Evolutionary conservation across 1,139 yeast genomes (phyloP), one percentile per base, ranked within the genome.

Genomic region (Citeromyces siamensis): DNA sequence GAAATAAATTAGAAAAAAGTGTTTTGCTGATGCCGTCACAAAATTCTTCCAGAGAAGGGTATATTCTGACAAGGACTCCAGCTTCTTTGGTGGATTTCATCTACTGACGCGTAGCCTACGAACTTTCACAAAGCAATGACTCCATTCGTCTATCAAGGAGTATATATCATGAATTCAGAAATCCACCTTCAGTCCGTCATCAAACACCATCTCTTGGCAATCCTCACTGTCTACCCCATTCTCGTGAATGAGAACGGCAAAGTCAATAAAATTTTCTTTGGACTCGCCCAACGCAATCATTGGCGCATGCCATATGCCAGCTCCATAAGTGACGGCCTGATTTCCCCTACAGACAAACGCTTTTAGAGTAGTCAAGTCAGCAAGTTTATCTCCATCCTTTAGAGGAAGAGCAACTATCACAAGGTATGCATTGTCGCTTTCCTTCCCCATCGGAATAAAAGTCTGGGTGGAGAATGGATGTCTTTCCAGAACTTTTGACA

Each of bases 391-490:
- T 1, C 60, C 60, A 22, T 51, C 45, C 4, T 47, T 45, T 39
- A 68, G 72, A 4, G 69, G 65, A 33, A 67, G 65, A 1, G 95
- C 94, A 31, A 84, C 94, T 37, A 86, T 84, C 7, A 88, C 95
- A 45, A 88, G 55, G 48, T 75, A 88, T 0, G 85, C 78, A 32
- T 65, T 62, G 2, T 55, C 45, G 23, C 62, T 55, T 20, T 60
- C 58, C 40, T 77, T 70, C 3, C 96, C 96, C 78, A 88, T 70
- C 4, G 97, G 97, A 18, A 84, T 52, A 53, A 88, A 88, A 0
- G 95, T 81, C 55, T 88, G 97, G 0, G 95, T 78, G n/a, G 90
- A 71, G 50, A 57, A 81, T 6, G 95, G 95, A 52, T 88, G 97
- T 56, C 94, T 70, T 52, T 88, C 97, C 23, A 88, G 64, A 2